Conservation (phyloP, 805 yeast genomes). For the Brettanomyces nanus region DNA sequence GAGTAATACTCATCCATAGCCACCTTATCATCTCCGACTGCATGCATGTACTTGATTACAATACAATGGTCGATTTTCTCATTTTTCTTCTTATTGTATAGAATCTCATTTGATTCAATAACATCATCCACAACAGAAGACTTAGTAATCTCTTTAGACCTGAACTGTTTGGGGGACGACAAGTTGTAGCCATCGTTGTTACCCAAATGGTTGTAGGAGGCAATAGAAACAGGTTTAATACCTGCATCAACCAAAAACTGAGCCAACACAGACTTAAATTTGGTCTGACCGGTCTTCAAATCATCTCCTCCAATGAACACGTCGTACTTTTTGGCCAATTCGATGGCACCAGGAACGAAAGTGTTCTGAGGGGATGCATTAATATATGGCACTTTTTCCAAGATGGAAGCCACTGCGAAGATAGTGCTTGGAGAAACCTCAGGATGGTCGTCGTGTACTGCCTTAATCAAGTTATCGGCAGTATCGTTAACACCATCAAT, state of each 20-base stretch:
- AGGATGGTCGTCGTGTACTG: conserved; percentile 70
- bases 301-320: conserved; percentile 94
- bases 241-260: conserved; percentile 97
- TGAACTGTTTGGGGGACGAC: conserved; percentile 86
- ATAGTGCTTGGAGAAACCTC: conserved; percentile 92
- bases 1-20: conserved; percentile 98
- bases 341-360: conserved; percentile 90
- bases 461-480: conserved; percentile 62
- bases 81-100: conserved; percentile 76
- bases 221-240: conserved; percentile 88
- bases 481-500: conserved; percentile 80
- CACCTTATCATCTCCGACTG: conserved; percentile 93
- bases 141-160: conserved; percentile 92
- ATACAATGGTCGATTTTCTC: conserved; percentile 84
- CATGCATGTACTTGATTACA: conserved; percentile 88
- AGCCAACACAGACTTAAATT: conserved; percentile 91
- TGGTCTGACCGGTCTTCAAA: conserved; percentile 95
- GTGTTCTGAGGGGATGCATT: conserved; percentile 98
- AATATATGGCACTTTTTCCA: conserved; percentile 83
- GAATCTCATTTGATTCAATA: conserved; percentile 75
- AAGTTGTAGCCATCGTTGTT: conserved; percentile 93
- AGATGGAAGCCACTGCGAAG: conserved; percentile 87
- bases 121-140: conserved; percentile 91
- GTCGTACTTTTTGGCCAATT: conserved; percentile 70
- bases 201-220: conserved; percentile 93